phyloP scores from a whole-genome alignment of 2,329 filamentous ascomycete species.

The Diaporthe sp. region DNA sequence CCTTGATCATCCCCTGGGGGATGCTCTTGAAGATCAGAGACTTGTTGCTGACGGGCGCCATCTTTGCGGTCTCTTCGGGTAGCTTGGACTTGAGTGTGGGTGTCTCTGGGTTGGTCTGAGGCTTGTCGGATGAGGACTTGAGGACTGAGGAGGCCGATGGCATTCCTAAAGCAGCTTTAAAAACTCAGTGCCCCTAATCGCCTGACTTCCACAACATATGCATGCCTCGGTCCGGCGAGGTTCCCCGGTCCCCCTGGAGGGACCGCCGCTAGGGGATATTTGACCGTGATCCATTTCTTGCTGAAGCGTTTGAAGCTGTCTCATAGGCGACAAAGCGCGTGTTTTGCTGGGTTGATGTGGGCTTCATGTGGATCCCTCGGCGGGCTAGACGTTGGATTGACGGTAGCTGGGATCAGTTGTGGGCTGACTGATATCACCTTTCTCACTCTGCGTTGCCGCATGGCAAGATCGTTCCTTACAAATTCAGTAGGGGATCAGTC shows the following conservation, averaged over 20 bases:
- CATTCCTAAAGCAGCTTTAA: neutral
- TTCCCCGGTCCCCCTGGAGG: neutral
- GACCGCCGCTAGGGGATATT: neutral
- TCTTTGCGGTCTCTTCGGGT: neutral
- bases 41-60: constrained; percentile 31
- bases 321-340: neutral
- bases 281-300: neutral
- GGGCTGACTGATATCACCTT: constrained; percentile 17
- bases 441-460: neutral
- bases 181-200: neutral
- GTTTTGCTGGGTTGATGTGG: neutral
- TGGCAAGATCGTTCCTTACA: neutral
- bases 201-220: neutral
- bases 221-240: neutral
- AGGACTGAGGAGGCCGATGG: neutral
- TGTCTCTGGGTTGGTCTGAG: neutral
- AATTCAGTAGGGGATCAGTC: constrained; percentile 9
- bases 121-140: neutral
- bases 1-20: constrained; percentile 26
- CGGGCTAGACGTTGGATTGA: neutral
- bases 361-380: constrained; percentile 8
- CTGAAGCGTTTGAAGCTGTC: neutral
- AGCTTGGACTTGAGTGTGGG: neutral
- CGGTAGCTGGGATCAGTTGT: neutral
- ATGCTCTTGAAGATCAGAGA: constrained; percentile 30